Conservation (phyloP, 2,329 filamentous ascomycete genomes). For the Chrysoporthe deuterocubensis region DNA sequence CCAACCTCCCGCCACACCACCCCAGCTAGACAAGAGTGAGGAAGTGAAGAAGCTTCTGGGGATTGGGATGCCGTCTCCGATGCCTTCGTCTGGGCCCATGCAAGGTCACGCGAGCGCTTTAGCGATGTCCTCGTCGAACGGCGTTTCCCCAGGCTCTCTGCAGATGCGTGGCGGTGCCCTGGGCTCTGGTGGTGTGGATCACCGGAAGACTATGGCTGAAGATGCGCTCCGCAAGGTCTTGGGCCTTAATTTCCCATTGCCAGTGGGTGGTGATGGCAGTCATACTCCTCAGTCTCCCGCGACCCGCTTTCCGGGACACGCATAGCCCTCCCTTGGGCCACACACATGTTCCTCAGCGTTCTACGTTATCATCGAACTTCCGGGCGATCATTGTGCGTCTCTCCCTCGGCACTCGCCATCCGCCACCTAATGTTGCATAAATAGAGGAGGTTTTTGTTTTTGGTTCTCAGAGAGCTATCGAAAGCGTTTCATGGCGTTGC, state of each 20-base stretch:
- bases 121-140: constrained; percentile 2
- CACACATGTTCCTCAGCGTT: background rate
- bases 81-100: background rate
- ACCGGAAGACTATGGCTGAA: constrained; percentile 24
- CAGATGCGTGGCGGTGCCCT: constrained; percentile 17
- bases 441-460: constrained; percentile 16
- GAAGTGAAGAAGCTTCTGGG: constrained; percentile 25
- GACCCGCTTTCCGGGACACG: constrained; percentile 21
- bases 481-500: constrained; percentile 23
- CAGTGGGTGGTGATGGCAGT: constrained; percentile 22
- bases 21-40: constrained; percentile 24
- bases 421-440: constrained; percentile 25
- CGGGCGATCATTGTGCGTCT: constrained; percentile 20
- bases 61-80: constrained; percentile 13
- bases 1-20: constrained; percentile 18
- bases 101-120: constrained; percentile 1
- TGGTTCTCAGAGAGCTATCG: constrained; percentile 20
- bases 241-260: constrained; percentile 22
- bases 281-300: constrained; percentile 19
- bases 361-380: constrained; percentile 10
- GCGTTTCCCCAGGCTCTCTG: constrained; percentile 11
- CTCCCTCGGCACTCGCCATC: constrained; percentile 16
- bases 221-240: constrained; percentile 26
- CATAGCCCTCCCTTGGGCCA: constrained; percentile 7
- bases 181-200: constrained; percentile 16